Percentiles rank a stretch among this genome's conserved stretches.
Conservation (phyloP, 352 stramenopile genomes). For the Pythium scleroteichum region DNA sequence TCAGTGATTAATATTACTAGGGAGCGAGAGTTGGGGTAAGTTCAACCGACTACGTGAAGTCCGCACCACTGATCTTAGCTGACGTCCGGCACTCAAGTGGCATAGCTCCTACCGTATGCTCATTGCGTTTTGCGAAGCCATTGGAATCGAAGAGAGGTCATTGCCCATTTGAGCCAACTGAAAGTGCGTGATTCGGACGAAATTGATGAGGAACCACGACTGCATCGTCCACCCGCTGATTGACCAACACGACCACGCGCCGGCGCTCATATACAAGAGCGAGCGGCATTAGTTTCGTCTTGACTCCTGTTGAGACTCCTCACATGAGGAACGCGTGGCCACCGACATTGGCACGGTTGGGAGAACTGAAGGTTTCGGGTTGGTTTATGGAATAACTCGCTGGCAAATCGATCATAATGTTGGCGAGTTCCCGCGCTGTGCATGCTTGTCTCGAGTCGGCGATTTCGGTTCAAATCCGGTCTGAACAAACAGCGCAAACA, state of each 20-base stretch:
- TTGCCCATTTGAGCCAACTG: constrained; percentile 19
- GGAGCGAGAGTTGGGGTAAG: too few species aligned
- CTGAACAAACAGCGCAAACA: too few species aligned
- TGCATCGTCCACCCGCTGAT: constrained; percentile 20
- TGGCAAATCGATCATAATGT: too few species aligned
- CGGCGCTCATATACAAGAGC: not conserved
- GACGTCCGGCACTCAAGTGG: too few species aligned
- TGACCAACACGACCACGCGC: constrained; percentile 1
- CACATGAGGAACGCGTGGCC: not conserved
- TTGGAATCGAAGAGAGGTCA: constrained; percentile 15
- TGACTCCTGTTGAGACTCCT: not conserved
- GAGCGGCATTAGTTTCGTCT: not conserved
- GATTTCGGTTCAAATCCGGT: too few species aligned
- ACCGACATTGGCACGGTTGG: not conserved
- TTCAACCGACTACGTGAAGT: too few species aligned
- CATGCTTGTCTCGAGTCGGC: not conserved
- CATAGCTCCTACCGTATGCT: too few species aligned
- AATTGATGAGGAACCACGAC: constrained; percentile 6
- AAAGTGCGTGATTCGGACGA: constrained; percentile 13
- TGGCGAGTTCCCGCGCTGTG: too few species aligned
- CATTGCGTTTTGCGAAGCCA: constrained; percentile 6
- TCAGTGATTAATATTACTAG: too few species aligned
- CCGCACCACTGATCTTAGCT: too few species aligned
- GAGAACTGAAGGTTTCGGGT: constrained; percentile 1
- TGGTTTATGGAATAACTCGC: not conserved